These are phyloP conservation scores for Berberis thunbergii DNA, from an alignment of 164 flowering plant genomes.

Conservation along the genomic window DNA sequence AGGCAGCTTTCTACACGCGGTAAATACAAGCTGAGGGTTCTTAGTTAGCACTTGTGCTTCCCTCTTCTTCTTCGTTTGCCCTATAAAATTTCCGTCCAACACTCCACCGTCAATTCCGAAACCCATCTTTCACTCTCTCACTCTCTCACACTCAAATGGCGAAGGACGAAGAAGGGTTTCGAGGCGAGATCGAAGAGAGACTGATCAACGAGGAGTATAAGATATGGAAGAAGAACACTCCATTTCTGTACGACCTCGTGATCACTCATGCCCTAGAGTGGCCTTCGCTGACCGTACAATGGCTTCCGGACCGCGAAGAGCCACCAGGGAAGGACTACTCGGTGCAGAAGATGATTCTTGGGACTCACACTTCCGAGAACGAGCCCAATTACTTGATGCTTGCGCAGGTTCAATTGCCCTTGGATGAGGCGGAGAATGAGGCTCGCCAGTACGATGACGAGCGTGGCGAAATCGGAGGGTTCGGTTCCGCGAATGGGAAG, in stretches of 20 bases:
- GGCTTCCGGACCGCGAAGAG: constrained; percentile 89
- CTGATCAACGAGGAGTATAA: constrained; percentile 95
- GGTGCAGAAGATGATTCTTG: constrained; percentile 85
- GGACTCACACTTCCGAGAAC: constrained; percentile 90
- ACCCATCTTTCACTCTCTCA: too few species aligned
- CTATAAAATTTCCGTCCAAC: too few species aligned
- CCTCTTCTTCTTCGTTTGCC: too few species aligned
- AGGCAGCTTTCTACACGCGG: too few species aligned
- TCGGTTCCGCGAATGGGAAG: constrained; percentile 84
- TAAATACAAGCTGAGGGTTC: too few species aligned
- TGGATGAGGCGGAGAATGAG: constrained; percentile 85
- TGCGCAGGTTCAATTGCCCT: constrained; percentile 90
- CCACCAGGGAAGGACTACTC: constrained; percentile 90
- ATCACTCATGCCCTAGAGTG: constrained; percentile 95
- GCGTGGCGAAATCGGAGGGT: constrained; percentile 74
- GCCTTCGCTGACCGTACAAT: constrained; percentile 96
- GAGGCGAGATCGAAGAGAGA: constrained; percentile 90
- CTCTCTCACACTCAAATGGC: constrained; percentile 48
- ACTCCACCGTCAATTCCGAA: too few species aligned
- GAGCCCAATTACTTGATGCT: constrained; percentile 96
- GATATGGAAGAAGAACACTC: constrained; percentile 98
- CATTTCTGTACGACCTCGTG: constrained; percentile 86
- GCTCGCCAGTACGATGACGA: constrained; percentile 81
- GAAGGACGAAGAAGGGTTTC: constrained; percentile 74
- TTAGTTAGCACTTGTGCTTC: too few species aligned